phyloP scores from a whole-genome alignment of 768 basidiomycete genomes.

The Xerocomellus chrysenteron region DNA sequence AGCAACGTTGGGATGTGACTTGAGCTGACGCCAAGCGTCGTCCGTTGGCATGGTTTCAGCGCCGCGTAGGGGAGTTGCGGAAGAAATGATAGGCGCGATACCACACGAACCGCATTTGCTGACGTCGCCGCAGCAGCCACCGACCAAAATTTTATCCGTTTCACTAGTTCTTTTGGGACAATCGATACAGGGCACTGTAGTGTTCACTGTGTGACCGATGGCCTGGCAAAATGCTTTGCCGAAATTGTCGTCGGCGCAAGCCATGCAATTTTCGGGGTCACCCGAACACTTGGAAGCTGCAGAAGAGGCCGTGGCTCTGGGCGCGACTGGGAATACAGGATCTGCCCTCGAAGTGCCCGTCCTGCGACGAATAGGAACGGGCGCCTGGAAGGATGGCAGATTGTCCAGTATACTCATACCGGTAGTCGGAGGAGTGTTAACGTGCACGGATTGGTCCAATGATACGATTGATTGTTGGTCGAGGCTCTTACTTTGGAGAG shows the following conservation, averaged over 20 bases:
- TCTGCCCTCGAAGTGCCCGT: conserved; percentile 38
- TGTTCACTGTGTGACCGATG: conserved; percentile 59
- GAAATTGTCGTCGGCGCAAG: conserved; percentile 83
- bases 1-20: conserved; percentile 84
- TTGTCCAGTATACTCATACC: conserved; percentile 68
- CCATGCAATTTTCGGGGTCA: conserved; percentile 81
- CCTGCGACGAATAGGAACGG: conserved; percentile 75
- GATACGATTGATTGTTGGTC: conserved; percentile 14
- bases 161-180: conserved; percentile 46
- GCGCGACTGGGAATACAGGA: conserved; percentile 55
- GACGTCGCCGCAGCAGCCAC: conserved; percentile 40
- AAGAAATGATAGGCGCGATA: conserved; percentile 30
- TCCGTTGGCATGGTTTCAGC: conserved; percentile 71
- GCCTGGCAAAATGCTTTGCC: conserved; percentile 87
- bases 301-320: conserved; percentile 30
- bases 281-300: conserved; percentile 63
- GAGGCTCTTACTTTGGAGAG: conserved; percentile 14
- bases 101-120: conserved; percentile 31
- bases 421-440: conserved; percentile 28
- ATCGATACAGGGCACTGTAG: conserved; percentile 49
- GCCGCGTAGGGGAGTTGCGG: conserved; percentile 18
- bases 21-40: conserved; percentile 81
- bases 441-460: conserved; percentile 28
- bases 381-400: conserved; percentile 75
- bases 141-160: conserved; percentile 26